phyloP scores from a whole-genome alignment of 139 green algal genomes.

The Coccomyxa sp. region DNA sequence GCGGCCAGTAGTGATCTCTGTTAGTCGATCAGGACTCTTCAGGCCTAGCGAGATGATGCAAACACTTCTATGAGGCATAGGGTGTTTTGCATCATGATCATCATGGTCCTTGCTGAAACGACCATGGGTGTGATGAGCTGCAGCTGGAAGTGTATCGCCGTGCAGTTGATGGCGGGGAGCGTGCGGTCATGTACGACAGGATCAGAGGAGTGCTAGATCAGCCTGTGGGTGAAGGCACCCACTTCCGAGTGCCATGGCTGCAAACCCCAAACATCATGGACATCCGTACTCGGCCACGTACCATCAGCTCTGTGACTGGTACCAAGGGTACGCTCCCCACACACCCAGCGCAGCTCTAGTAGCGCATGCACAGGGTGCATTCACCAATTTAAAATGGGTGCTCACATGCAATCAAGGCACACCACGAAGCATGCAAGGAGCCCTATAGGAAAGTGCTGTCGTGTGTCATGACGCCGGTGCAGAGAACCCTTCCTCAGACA shows the following conservation, averaged over 20 bases:
- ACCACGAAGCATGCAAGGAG: too few relatives aligned
- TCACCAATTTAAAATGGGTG: too few relatives aligned
- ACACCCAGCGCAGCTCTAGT: too few relatives aligned
- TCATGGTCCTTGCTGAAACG: too few relatives aligned
- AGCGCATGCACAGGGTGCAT: too few relatives aligned
- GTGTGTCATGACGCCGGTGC: not conserved
- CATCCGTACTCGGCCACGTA: constrained; percentile 88
- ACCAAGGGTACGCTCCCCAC: constrained; percentile 82
- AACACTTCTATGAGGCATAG: too few relatives aligned
- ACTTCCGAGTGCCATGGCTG: constrained; percentile 88
- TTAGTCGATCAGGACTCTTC: not conserved
- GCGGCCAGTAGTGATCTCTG: not conserved
- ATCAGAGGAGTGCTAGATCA: constrained; percentile 83
- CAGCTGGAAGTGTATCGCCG: too few relatives aligned
- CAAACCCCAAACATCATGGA: constrained; percentile 94
- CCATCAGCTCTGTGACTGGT: constrained; percentile 95
- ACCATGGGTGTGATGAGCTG: too few relatives aligned
- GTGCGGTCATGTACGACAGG: constrained; percentile 97
- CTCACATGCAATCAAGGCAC: too few relatives aligned
- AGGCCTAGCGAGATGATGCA: not conserved
- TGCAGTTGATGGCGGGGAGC: constrained; percentile 94
- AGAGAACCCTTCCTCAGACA: not conserved
- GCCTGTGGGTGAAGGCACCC: constrained; percentile 86
- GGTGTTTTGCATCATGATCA: too few relatives aligned
- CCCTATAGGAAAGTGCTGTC: too few relatives aligned